These are phyloP conservation scores for Zelonia costaricensis DNA, from an alignment of 208 protist species.

Conservation along the genomic window DNA sequence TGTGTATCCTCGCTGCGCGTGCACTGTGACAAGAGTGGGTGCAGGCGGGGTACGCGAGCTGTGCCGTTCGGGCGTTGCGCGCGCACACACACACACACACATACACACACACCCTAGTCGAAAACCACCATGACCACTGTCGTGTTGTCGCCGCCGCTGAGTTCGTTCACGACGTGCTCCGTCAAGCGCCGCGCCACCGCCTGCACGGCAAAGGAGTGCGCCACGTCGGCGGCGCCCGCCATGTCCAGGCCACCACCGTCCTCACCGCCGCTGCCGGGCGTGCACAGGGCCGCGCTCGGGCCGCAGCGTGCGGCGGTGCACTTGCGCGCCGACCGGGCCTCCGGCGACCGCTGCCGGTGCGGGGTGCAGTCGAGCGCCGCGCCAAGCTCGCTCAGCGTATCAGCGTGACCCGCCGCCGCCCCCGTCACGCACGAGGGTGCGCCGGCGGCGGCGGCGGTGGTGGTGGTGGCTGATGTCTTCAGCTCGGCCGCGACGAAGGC, in stretches of 20 bases:
- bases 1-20: no score
- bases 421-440: neutral
- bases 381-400: no score
- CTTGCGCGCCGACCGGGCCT: neutral
- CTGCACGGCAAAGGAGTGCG: constrained; percentile 15
- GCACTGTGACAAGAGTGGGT: no score
- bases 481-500: constrained; percentile 49
- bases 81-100: neutral
- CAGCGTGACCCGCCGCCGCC: neutral
- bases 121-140: constrained; percentile 52
- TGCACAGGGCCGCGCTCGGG: neutral
- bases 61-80: no score
- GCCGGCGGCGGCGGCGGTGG: neutral
- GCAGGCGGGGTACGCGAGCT: no score
- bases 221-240: neutral
- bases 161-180: constrained; percentile 40
- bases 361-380: neutral
- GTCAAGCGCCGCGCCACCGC: constrained; percentile 29
- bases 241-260: neutral
- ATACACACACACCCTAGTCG: neutral
- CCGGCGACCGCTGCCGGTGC: neutral
- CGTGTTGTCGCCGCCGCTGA: constrained; percentile 54
- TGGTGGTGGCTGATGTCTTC: neutral
- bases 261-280: constrained; percentile 4
- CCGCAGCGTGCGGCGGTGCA: neutral